Conservation (phyloP, 805 yeast species). For the Debaryomyces maramus region DNA sequence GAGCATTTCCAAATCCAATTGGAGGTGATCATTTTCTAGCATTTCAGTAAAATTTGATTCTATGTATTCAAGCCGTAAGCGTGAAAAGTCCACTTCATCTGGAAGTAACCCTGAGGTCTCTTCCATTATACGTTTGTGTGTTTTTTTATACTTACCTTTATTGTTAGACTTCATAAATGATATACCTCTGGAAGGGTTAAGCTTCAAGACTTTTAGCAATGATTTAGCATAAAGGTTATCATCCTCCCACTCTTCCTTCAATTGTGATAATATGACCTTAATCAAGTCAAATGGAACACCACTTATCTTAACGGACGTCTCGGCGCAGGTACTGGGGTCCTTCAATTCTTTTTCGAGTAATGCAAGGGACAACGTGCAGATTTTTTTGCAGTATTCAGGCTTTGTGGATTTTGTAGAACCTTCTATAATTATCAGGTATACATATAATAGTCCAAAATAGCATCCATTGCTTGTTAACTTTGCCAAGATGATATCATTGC, state of each 20-base stretch:
- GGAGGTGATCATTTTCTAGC: neutral
- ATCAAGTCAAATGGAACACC: conserved; percentile 5
- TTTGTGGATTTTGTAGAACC: neutral
- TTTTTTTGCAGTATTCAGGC: conserved; percentile 2
- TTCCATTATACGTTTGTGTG: conserved; percentile 31
- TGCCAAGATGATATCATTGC: conserved; percentile 3
- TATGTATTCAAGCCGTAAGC: conserved; percentile 34
- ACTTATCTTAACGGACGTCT: neutral
- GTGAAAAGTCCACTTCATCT: conserved; percentile 23
- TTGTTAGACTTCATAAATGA: conserved; percentile 30
- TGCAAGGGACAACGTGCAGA: conserved; percentile 6
- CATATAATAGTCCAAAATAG: conserved; percentile 4
- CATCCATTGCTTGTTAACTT: conserved; percentile 3
- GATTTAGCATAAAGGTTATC: conserved; percentile 28
- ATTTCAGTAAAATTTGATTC: conserved; percentile 29
- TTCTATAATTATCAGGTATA: conserved; percentile 8
- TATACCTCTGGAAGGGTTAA: conserved; percentile 29
- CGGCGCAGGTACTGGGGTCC: neutral
- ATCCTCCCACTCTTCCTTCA: conserved; percentile 18
- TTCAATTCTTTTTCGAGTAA: conserved; percentile 1
- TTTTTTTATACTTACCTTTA: conserved; percentile 21
- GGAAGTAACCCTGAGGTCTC: conserved; percentile 23
- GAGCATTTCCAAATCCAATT: conserved; percentile 7
- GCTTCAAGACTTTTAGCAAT: conserved; percentile 31
- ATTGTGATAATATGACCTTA: conserved; percentile 11